Evolutionary conservation across 1,139 yeast genomes (phyloP).

Genomic region (Entelexis paramagnoliae): DNA sequence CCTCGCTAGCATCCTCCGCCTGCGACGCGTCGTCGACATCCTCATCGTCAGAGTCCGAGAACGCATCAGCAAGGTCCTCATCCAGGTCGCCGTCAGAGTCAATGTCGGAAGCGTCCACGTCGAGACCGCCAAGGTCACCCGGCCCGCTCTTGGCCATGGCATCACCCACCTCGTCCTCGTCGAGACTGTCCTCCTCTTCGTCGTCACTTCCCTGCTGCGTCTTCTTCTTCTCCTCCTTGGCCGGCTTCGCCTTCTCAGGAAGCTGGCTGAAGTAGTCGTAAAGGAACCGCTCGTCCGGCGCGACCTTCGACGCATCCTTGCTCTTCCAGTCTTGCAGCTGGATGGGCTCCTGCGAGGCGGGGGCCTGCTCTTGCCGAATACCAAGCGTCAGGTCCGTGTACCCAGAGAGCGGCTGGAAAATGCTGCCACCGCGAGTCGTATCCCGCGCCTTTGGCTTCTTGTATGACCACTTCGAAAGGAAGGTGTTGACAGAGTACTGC

Average conservation of each 20-base stretch:
- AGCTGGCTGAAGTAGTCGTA: slow-evolving; percentile 72
- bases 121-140: slow-evolving; percentile 30
- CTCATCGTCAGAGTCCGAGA: slow-evolving; percentile 56
- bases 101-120: slow-evolving; percentile 42
- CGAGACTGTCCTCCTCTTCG: slow-evolving; percentile 21
- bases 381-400: slow-evolving; percentile 64
- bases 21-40: slow-evolving; percentile 36
- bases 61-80: slow-evolving; percentile 28
- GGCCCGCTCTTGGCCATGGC: slow-evolving; percentile 31
- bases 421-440: slow-evolving; percentile 66
- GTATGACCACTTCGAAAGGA: slow-evolving; percentile 91
- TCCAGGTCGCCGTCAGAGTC: slow-evolving; percentile 37
- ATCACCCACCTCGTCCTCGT: slow-evolving; percentile 31
- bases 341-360: slow-evolving; percentile 19
- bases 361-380: slow-evolving; percentile 42
- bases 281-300: slow-evolving; percentile 84
- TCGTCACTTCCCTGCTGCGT: slow-evolving; percentile 27
- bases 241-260: slow-evolving; percentile 25
- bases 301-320: slow-evolving; percentile 53
- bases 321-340: slow-evolving; percentile 53
- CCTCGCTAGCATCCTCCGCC: slow-evolving; percentile 37
- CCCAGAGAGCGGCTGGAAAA: slow-evolving; percentile 97
- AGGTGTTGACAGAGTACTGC: slow-evolving; percentile 74
- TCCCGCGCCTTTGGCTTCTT: slow-evolving; percentile 79
- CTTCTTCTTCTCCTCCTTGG: slow-evolving; percentile 29